Base-by-base conservation (phyloP, 1,284 basidiomycete genomes). In the Quambalaria eucalypti region DNA sequence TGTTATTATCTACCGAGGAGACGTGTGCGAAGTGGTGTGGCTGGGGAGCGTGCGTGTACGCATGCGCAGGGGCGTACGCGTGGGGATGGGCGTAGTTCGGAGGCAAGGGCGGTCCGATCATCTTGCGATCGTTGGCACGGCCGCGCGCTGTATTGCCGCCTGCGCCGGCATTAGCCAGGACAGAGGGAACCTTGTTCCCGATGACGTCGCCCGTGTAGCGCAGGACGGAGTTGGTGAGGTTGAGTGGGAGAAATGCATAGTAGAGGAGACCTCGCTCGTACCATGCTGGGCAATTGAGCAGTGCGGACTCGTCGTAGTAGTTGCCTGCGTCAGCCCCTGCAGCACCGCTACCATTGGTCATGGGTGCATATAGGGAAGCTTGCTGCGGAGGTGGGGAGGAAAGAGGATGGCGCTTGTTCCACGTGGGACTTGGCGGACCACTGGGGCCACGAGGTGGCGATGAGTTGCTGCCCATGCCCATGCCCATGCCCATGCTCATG, bases 171-270 rank as follows among this genome's bases (percentile, higher is more conserved):
- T 44, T n/a, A 7, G n/a, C n/a, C n/a, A n/a, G n/a, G n/a, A n/a
- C n/a, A n/a, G n/a, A n/a, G n/a, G n/a, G n/a, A n/a, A n/a, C n/a
- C n/a, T n/a, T n/a, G n/a, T n/a, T n/a, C n/a, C n/a, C n/a, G n/a
- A n/a, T n/a, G n/a, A n/a, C n/a, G 19, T 49, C 48, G n/a, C 48
- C 48, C 28, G 28, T 28, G n/a, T 29, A 30, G 28, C 28, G 48
- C 28, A 56, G 19, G 8, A 46, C 51, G 9, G 54, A 28, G 31
- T 51, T 51, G 10, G 54, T 40, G 2, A 52, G 23, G n/a, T 47
- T 56, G 39, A 56, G 40, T 8, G 54, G 54, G 29, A 56, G 51
- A 28, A 49, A 46, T 19, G 52, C 28, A 25, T 52, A 51, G 36
- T 51, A 55, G 25, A 33, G 26, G 16, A 52, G 25, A 14, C 54